Percentiles rank a stretch among this genome's conserved stretches.
Evolutionary conservation across 2,329 filamentous ascomycete species (phyloP).

Genomic region (Aspergillus ustus): DNA sequence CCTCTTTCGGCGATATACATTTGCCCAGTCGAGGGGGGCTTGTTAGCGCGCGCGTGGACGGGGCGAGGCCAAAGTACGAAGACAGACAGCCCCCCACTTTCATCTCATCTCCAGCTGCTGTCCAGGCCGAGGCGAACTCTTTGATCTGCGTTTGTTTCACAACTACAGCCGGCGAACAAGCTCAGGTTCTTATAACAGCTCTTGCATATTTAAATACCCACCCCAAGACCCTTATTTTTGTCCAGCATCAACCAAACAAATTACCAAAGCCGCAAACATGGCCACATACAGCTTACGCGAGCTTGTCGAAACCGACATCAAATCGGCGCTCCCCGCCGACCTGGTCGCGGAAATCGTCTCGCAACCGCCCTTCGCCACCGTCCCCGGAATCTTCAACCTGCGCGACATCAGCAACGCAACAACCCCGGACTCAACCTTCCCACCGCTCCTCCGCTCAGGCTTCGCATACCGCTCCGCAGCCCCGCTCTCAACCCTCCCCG

Average conservation of each 20-base stretch:
- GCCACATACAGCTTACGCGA: slow-evolving; percentile 22
- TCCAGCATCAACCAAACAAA: neutral
- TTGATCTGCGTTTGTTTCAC: neutral
- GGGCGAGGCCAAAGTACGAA: neutral
- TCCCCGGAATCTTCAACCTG: slow-evolving; percentile 35
- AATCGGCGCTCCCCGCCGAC: slow-evolving; percentile 26
- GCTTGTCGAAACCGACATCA: slow-evolving; percentile 31
- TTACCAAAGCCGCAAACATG: neutral
- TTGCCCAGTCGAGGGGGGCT: neutral
- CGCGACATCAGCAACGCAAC: slow-evolving; percentile 31
- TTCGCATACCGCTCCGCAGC: slow-evolving; percentile 62
- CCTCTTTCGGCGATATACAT: slow-evolving; percentile 8
- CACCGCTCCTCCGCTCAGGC: slow-evolving; percentile 65
- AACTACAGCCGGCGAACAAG: neutral
- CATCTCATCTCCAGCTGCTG: neutral
- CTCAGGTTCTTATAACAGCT: too few species aligned
- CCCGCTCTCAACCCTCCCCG: slow-evolving; percentile 53
- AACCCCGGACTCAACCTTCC: slow-evolving; percentile 36
- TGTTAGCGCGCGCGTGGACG: neutral
- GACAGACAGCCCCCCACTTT: neutral
- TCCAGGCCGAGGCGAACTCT: neutral
- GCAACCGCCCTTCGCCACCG: slow-evolving; percentile 30
- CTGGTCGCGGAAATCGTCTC: slow-evolving; percentile 29
- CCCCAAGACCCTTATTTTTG: too few species aligned
- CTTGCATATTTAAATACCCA: neutral